These are phyloP conservation scores for Amanita molliuscula DNA, from an alignment of 768 basidiomycete species.

Conservation along the genomic window DNA sequence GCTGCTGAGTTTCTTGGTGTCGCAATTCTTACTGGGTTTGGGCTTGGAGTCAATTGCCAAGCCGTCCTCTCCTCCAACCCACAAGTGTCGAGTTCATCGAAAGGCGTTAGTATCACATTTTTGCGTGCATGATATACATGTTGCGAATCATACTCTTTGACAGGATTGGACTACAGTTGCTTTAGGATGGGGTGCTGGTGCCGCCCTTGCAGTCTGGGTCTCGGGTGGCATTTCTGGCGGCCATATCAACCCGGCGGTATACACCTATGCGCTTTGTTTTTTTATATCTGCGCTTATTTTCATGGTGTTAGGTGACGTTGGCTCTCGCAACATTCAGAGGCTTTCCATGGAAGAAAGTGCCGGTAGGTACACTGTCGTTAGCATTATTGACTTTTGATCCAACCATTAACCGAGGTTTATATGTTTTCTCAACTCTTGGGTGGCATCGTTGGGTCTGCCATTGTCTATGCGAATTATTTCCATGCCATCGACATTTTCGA, in stretches of 20 bases:
- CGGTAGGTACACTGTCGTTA: conserved; percentile 20
- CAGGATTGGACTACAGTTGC: conserved; percentile 4
- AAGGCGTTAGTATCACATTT: conserved; percentile 37
- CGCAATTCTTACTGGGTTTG: conserved; percentile 49
- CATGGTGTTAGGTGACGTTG: conserved; percentile 47
- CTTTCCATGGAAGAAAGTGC: conserved; percentile 79
- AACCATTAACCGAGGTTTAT: conserved; percentile 23
- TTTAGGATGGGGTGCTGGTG: conserved; percentile 49
- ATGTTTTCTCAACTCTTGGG: conserved; percentile 59
- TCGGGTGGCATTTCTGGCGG: conserved; percentile 60
- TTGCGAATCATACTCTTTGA: neutral
- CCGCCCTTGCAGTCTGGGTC: conserved; percentile 61
- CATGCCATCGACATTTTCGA: conserved; percentile 61
- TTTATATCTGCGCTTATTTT: neutral
- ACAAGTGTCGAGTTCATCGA: conserved; percentile 33
- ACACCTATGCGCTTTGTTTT: conserved; percentile 10
- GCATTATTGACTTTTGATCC: neutral
- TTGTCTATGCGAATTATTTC: conserved; percentile 59
- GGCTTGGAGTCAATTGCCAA: conserved; percentile 49
- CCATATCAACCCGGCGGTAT: conserved; percentile 65
- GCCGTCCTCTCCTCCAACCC: conserved; percentile 36
- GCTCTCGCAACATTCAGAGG: conserved; percentile 56
- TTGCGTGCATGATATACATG: neutral
- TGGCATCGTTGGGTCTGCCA: conserved; percentile 46
- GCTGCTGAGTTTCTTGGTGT: conserved; percentile 56